Evolutionary conservation across 208 protist species (phyloP).

Genomic region (Acanthamoeba triangularis): DNA sequence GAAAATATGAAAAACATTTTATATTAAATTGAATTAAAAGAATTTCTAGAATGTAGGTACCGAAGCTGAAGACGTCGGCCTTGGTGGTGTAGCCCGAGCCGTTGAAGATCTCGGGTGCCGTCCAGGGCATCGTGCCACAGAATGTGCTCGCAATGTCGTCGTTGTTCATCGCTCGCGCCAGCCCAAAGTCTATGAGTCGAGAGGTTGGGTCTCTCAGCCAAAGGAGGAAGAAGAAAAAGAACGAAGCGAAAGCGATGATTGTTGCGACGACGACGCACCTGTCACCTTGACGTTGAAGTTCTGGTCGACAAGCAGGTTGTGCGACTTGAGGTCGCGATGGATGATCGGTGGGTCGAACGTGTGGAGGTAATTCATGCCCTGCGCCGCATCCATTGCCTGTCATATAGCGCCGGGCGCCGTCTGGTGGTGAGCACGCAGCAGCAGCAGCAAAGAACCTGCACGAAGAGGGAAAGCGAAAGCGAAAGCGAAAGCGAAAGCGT

Average conservation of each 20-base stretch:
- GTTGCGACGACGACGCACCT: background rate
- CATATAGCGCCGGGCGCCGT: background rate
- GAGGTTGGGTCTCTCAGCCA: background rate
- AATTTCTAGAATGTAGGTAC: background rate
- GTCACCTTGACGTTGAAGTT: conserved; percentile 69
- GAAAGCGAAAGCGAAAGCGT: background rate
- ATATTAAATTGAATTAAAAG: too few relatives aligned
- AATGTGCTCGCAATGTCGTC: conserved; percentile 67
- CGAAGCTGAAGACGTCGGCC: conserved; percentile 53
- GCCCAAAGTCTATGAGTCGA: conserved; percentile 8
- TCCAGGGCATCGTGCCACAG: conserved; percentile 69
- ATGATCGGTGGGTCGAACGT: conserved; percentile 81
- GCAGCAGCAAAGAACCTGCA: background rate
- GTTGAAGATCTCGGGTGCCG: conserved; percentile 60
- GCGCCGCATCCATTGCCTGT: conserved; percentile 83
- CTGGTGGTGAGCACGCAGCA: background rate
- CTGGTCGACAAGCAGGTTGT: conserved; percentile 82
- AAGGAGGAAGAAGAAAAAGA: too few relatives aligned
- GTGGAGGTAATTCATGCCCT: conserved; percentile 87
- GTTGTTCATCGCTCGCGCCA: conserved; percentile 14
- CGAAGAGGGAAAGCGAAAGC: background rate
- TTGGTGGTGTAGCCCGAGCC: conserved; percentile 62
- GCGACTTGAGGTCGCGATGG: conserved; percentile 85
- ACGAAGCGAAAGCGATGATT: too few relatives aligned
- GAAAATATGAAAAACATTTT: too few relatives aligned